Percentiles rank a stretch among this genome's conserved stretches.
These are phyloP conservation scores for Botryosphaeria dothidea DNA, from an alignment of 2,329 filamentous ascomycete species.

Conservation along the genomic window DNA sequence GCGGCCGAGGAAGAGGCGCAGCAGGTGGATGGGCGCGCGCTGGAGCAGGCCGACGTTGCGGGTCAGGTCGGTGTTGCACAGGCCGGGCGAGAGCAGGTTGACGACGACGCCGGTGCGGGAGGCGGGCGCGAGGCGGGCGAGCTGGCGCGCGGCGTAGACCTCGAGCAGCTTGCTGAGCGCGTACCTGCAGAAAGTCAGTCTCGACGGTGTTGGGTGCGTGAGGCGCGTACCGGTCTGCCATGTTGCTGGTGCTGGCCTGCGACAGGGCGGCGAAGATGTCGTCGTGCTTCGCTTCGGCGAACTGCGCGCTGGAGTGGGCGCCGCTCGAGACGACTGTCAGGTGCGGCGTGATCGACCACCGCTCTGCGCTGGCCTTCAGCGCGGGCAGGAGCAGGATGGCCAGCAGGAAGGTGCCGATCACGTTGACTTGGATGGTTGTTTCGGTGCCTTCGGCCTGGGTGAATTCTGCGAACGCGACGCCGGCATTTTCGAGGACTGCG, in stretches of 20 bases:
- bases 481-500: constrained; percentile 38
- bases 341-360: constrained; percentile 29
- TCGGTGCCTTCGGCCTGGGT: constrained; percentile 23
- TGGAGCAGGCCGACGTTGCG: constrained; percentile 22
- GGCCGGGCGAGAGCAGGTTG: constrained; percentile 36
- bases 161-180: constrained; percentile 35
- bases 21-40: not conserved
- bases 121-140: constrained; percentile 25
- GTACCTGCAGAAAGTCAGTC: constrained; percentile 22
- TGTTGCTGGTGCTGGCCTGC: constrained; percentile 20
- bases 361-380: constrained; percentile 27
- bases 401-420: constrained; percentile 25
- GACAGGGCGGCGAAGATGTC: constrained; percentile 32
- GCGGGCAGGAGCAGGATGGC: constrained; percentile 31
- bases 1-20: constrained; percentile 22
- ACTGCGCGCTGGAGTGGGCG: constrained; percentile 31
- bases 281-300: constrained; percentile 30
- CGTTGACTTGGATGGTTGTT: constrained; percentile 28
- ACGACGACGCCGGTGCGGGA: constrained; percentile 31
- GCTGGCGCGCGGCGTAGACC: constrained; percentile 28
- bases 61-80: constrained; percentile 32
- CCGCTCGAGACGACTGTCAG: constrained; percentile 36
- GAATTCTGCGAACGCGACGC: constrained; percentile 25
- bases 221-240: constrained; percentile 25
- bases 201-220: not conserved